phyloP scores from a whole-genome alignment of 345 rosid species.

The Carallia brachiata region DNA sequence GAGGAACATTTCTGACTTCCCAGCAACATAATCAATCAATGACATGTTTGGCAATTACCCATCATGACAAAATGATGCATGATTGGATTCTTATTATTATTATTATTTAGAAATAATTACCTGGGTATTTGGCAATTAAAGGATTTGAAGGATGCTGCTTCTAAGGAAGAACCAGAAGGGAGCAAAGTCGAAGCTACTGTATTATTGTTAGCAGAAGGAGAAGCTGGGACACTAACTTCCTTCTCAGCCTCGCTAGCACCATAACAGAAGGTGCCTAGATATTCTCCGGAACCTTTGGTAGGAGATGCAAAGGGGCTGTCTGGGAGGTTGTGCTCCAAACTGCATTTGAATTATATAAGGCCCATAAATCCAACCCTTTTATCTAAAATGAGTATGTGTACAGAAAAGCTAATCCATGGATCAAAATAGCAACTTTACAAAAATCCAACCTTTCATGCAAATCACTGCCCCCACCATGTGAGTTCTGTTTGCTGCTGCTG shows the following conservation, averaged over 20 bases:
- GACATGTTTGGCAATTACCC: too few species aligned
- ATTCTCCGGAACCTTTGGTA: slow-evolving; percentile 29
- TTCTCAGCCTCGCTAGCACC: slow-evolving; percentile 34
- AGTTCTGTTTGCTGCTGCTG: slow-evolving; percentile 37
- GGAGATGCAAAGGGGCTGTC: slow-evolving; percentile 76
- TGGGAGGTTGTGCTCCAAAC: slow-evolving; percentile 69
- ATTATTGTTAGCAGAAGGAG: slow-evolving; percentile 43
- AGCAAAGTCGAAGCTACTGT: slow-evolving; percentile 32
- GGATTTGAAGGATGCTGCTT: slow-evolving; percentile 56
- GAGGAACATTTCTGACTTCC: too few species aligned
- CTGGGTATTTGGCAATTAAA: slow-evolving; percentile 82
- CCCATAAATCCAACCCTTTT: background rate
- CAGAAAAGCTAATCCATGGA: background rate
- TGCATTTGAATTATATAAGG: slow-evolving; percentile 17
- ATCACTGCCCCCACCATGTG: slow-evolving; percentile 28
- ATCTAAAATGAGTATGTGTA: background rate
- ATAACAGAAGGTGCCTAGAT: slow-evolving; percentile 33
- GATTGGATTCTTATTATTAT: too few species aligned
- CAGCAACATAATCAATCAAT: too few species aligned
- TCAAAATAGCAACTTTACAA: background rate
- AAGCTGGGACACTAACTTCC: slow-evolving; percentile 27
- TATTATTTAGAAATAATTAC: slow-evolving; percentile 22
- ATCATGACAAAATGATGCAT: too few species aligned
- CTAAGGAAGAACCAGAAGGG: slow-evolving; percentile 41
- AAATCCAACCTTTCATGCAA: slow-evolving; percentile 42